A percentile compares a stretch with the other conserved stretches of the same genome.
Conservation (phyloP, 2,329 filamentous ascomycete species). For the Fusarium burgessii region DNA sequence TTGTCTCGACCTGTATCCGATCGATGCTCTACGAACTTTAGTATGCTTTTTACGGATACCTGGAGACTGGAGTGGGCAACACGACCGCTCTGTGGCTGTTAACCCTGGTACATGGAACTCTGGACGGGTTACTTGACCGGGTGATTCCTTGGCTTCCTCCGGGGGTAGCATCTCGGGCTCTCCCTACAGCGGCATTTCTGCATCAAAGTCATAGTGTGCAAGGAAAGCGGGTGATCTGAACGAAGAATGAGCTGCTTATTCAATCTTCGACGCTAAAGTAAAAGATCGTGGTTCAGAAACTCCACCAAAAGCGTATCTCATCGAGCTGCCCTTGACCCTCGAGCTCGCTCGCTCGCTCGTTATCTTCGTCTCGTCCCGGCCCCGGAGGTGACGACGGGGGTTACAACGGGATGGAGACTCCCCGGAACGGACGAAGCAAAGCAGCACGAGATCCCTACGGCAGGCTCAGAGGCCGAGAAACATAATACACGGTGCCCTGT, state of each 20-base stretch:
- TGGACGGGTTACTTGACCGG: slow-evolving; percentile 40
- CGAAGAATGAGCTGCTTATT: slow-evolving; percentile 21
- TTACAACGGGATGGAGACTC: slow-evolving; percentile 39
- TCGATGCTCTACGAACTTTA: slow-evolving; percentile 1
- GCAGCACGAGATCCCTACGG: slow-evolving; percentile 39
- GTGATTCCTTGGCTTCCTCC: slow-evolving; percentile 36
- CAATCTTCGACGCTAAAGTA: slow-evolving; percentile 4
- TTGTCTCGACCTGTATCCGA: slow-evolving; percentile 7
- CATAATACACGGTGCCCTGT: slow-evolving; percentile 42
- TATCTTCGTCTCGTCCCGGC: slow-evolving; percentile 27
- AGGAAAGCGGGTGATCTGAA: slow-evolving; percentile 6
- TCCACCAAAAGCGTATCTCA: slow-evolving; percentile 9
- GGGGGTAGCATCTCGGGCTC: slow-evolving; percentile 42
- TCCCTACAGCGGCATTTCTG: slow-evolving; percentile 41
- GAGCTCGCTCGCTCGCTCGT: slow-evolving; percentile 7
- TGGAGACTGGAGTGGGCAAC: slow-evolving; percentile 27
- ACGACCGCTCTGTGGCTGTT: slow-evolving; percentile 19
- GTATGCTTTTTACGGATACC: slow-evolving; percentile 13
- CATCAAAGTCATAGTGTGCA: slow-evolving; percentile 21
- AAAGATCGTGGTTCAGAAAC: slow-evolving; percentile 23
- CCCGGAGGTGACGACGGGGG: slow-evolving; percentile 38
- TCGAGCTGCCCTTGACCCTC: slow-evolving; percentile 13
- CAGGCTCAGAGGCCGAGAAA: slow-evolving; percentile 34
- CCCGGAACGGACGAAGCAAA: slow-evolving; percentile 38
- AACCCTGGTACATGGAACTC: slow-evolving; percentile 37